These are phyloP conservation scores for Apophysomyces sp. DNA, from an alignment of 371 early-diverging fungal genomes.

Conservation along the genomic window DNA sequence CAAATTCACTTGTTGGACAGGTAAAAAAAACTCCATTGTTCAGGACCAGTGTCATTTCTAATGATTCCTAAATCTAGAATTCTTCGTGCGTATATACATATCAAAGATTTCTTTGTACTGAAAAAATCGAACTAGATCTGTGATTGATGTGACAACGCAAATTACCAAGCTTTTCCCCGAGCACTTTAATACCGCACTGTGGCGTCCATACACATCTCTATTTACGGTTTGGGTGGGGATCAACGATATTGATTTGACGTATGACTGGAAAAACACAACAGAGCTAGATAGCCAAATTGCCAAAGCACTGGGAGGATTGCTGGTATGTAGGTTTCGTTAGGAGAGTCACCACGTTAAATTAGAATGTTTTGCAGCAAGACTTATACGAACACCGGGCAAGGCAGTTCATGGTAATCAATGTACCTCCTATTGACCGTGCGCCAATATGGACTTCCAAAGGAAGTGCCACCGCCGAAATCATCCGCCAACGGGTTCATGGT, in stretches of 20 bases:
- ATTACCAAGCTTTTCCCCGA: conserved; percentile 24
- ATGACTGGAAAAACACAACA: conserved; percentile 15
- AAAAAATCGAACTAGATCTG: background rate
- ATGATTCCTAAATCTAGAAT: background rate
- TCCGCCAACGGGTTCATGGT: conserved; percentile 22
- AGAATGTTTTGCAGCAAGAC: conserved; percentile 16
- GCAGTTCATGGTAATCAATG: conserved; percentile 32
- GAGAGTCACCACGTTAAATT: too few species aligned
- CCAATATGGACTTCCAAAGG: conserved; percentile 24
- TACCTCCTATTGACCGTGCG: conserved; percentile 38
- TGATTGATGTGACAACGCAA: conserved; percentile 34
- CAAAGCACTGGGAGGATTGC: background rate
- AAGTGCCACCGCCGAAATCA: background rate
- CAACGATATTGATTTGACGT: conserved; percentile 38
- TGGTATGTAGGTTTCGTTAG: too few species aligned
- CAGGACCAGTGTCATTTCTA: background rate
- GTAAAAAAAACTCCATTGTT: conserved; percentile 7
- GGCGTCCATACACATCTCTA: conserved; percentile 16
- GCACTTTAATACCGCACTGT: conserved; percentile 13
- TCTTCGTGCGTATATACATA: background rate
- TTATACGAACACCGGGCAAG: conserved; percentile 18
- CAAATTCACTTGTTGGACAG: conserved; percentile 26
- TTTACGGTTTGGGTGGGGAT: conserved; percentile 40
- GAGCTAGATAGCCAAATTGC: conserved; percentile 14
- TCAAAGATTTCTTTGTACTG: background rate